A percentile compares a stretch with the other conserved stretches of the same genome.
phyloP scores from a whole-genome alignment of 768 basidiomycete genomes.

The Hypsizygus marmoreus region DNA sequence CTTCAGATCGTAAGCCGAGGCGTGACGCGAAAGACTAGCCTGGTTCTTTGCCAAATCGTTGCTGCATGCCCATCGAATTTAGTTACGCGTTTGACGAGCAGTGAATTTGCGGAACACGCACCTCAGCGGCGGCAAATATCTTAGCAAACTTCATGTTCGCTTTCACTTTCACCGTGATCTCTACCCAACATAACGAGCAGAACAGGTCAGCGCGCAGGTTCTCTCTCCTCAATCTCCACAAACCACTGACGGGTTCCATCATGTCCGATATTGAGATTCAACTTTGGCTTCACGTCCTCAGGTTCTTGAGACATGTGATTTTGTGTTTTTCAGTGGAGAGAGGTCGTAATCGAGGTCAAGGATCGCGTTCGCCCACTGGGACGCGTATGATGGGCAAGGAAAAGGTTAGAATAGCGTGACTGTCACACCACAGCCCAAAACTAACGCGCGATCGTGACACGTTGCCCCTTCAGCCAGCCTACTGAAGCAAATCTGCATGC shows the following conservation, averaged over 20 bases:
- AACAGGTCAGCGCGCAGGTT: background rate
- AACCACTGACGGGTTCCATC: conserved; percentile 51
- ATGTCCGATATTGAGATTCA: conserved; percentile 59
- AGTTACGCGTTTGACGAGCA: background rate
- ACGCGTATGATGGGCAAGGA: conserved; percentile 8
- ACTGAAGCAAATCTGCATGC: background rate
- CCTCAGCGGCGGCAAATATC: conserved; percentile 70
- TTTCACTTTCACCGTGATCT: conserved; percentile 69
- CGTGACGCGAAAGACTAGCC: conserved; percentile 34
- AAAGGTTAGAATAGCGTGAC: conserved; percentile 7
- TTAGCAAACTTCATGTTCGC: conserved; percentile 63
- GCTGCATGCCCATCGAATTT: conserved; percentile 33
- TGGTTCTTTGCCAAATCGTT: conserved; percentile 58
- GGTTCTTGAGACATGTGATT: conserved; percentile 47
- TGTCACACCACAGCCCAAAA: background rate
- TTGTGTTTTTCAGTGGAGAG: background rate
- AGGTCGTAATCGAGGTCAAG: background rate
- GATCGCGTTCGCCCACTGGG: background rate
- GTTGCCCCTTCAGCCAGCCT: too few species aligned
- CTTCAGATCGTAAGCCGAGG: background rate
- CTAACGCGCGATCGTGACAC: conserved; percentile 9
- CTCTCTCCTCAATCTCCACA: background rate
- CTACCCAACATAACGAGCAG: conserved; percentile 31
- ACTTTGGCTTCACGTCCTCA: conserved; percentile 70
- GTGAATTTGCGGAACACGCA: conserved; percentile 28